These are phyloP conservation scores for Vararia minispora DNA, from an alignment of 768 basidiomycete species.

Conservation along the genomic window DNA sequence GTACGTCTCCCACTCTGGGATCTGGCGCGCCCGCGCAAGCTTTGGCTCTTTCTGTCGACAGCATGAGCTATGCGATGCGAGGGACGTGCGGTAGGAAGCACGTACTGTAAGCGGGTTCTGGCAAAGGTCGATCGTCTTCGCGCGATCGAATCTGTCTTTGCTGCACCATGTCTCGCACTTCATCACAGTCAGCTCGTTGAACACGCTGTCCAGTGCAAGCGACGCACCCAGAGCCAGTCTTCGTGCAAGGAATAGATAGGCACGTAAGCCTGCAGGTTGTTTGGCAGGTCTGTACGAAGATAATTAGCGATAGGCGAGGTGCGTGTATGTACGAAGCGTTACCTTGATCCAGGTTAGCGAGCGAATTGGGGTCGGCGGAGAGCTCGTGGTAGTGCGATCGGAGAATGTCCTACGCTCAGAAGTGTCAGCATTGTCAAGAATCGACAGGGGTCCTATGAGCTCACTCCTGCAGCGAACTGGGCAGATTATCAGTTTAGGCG, in stretches of 20 bases:
- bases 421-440: neutral
- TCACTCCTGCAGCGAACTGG: slow-evolving; percentile 48
- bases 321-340: slow-evolving; percentile 1
- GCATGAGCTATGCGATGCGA: neutral
- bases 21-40: slow-evolving; percentile 81
- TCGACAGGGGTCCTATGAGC: slow-evolving; percentile 12
- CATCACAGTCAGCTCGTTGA: neutral
- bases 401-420: slow-evolving; percentile 55
- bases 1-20: slow-evolving; percentile 96
- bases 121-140: slow-evolving; percentile 90
- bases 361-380: slow-evolving; percentile 88
- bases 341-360: slow-evolving; percentile 95
- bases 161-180: slow-evolving; percentile 99
- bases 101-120: slow-evolving; percentile 90
- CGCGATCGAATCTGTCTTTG: slow-evolving; percentile 69
- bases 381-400: slow-evolving; percentile 88
- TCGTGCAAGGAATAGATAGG: slow-evolving; percentile 87
- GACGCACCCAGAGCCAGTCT: slow-evolving; percentile 91
- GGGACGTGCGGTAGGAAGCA: slow-evolving; percentile 5
- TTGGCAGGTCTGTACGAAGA: slow-evolving; percentile 67
- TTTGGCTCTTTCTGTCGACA: slow-evolving; percentile 87
- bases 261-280: slow-evolving; percentile 85
- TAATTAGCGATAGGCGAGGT: neutral
- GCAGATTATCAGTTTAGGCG: neutral
- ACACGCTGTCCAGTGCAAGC: slow-evolving; percentile 4